These are phyloP conservation scores for Mesembryanthemum crystallinum DNA, from an alignment of 148 eudicot genomes.

Conservation along the genomic window DNA sequence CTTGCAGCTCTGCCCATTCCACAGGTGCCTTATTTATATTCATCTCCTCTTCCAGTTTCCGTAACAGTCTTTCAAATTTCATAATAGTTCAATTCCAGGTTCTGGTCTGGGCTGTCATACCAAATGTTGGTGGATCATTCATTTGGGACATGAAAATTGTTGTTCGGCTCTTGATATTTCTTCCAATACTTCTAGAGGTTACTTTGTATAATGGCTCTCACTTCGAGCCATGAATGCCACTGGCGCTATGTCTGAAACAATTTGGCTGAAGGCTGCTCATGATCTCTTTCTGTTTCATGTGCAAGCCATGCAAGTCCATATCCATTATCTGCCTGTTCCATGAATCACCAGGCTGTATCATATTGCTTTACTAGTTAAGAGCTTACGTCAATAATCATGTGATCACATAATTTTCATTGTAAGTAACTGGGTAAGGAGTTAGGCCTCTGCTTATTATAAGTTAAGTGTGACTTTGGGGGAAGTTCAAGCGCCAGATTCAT, in stretches of 20 bases:
- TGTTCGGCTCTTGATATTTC: slow-evolving; percentile 40
- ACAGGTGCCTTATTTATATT: slow-evolving; percentile 17
- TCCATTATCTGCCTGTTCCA: background rate
- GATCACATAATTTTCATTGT: too few relatives aligned
- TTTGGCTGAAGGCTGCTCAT: slow-evolving; percentile 47
- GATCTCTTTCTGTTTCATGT: slow-evolving; percentile 41
- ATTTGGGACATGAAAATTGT: slow-evolving; percentile 35
- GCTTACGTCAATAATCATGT: too few relatives aligned
- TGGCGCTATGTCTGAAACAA: slow-evolving; percentile 36
- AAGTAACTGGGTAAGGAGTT: too few relatives aligned
- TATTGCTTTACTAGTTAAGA: too few relatives aligned
- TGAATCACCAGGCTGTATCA: background rate
- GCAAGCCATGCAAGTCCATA: slow-evolving; percentile 45
- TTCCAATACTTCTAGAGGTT: slow-evolving; percentile 41
- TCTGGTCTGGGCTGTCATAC: slow-evolving; percentile 50
- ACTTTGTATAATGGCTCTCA: slow-evolving; percentile 33
- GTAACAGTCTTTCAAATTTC: background rate
- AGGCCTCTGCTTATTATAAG: too few relatives aligned
- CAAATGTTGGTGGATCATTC: slow-evolving; percentile 34
- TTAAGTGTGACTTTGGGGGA: too few relatives aligned
- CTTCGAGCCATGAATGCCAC: slow-evolving; percentile 37
- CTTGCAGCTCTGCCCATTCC: slow-evolving; percentile 46
- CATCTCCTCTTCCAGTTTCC: background rate
- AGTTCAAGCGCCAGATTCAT: too few relatives aligned
- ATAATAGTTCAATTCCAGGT: slow-evolving; percentile 29